Conservation (phyloP, 257 asterid species). For the Solanum microdontum region DNA sequence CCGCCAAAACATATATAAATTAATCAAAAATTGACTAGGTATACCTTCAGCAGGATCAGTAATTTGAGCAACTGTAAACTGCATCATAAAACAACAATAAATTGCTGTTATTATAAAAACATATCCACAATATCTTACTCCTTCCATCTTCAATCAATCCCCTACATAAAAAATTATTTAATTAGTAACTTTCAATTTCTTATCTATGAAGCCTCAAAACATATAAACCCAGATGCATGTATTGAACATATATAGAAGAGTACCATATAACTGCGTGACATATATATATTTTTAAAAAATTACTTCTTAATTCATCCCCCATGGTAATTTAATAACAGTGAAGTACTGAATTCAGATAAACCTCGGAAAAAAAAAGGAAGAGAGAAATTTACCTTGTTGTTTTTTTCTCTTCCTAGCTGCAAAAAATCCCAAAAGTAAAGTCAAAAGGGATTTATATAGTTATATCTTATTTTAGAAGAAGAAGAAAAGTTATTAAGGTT, state of each 20-base stretch:
- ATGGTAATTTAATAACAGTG: not conserved
- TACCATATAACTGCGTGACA: not conserved
- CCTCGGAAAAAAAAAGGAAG: accelerated
- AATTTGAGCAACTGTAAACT: not conserved
- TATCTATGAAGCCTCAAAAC: not conserved
- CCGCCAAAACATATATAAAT: not conserved
- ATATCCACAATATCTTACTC: slow-evolving; percentile 1
- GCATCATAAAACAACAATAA: slow-evolving; percentile 1
- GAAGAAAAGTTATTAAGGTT: not conserved
- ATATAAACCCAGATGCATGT: not conserved
- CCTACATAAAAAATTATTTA: not conserved
- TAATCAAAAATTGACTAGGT: not conserved
- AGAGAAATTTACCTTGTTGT: not conserved
- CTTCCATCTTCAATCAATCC: slow-evolving; percentile 3
- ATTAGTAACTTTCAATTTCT: not conserved
- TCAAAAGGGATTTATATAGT: not conserved
- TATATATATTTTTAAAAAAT: accelerated
- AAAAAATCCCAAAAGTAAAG: not conserved
- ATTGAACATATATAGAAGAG: not conserved
- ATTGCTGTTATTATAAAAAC: not conserved
- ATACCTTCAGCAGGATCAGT: slow-evolving; percentile 20
- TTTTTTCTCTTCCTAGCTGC: not conserved
- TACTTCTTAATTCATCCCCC: not conserved
- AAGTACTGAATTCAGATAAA: not conserved
- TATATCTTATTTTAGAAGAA: not conserved